These are phyloP conservation scores for Suhomyces canberraensis DNA, from an alignment of 805 yeast genomes.

Conservation along the genomic window DNA sequence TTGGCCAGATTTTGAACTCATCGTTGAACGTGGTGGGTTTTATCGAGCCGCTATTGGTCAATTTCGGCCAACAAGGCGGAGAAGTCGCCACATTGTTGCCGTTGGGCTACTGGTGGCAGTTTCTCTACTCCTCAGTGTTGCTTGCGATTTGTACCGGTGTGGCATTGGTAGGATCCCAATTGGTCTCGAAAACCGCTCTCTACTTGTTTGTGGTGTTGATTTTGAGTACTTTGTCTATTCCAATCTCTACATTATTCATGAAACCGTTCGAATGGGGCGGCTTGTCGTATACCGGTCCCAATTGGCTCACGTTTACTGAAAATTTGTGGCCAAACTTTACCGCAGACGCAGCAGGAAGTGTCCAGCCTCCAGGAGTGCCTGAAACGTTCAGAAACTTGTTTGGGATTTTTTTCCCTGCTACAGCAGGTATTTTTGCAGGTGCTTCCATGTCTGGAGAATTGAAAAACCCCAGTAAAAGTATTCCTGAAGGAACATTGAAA, in stretches of 20 bases:
- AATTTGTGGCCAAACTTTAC: constrained; percentile 83
- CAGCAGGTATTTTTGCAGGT: constrained; percentile 98
- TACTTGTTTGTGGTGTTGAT: constrained; percentile 65
- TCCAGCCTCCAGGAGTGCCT: constrained; percentile 39
- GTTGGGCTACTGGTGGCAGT: constrained; percentile 63
- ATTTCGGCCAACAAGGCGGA: constrained; percentile 66
- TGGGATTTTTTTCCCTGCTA: constrained; percentile 96
- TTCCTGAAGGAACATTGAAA: constrained; percentile 90
- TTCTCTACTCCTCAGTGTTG: constrained; percentile 67
- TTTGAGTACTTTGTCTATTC: constrained; percentile 75
- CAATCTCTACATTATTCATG: constrained; percentile 68
- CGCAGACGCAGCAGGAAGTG: constrained; percentile 89
- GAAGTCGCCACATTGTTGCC: constrained; percentile 59
- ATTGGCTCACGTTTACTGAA: constrained; percentile 59
- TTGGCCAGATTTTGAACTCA: constrained; percentile 90
- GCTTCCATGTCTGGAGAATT: constrained; percentile 98
- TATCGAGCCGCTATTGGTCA: constrained; percentile 81
- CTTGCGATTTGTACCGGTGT: constrained; percentile 69
- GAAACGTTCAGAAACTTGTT: constrained; percentile 84
- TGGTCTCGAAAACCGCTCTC: constrained; percentile 81
- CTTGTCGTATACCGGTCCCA: constrained; percentile 64
- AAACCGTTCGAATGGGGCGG: constrained; percentile 51
- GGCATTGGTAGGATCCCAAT: constrained; percentile 74
- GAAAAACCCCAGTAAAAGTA: constrained; percentile 77
- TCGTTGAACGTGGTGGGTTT: constrained; percentile 95